Evolutionary conservation across 1,139 yeast genomes (phyloP).

Genomic region (Magnusiomyces tetraspermus): DNA sequence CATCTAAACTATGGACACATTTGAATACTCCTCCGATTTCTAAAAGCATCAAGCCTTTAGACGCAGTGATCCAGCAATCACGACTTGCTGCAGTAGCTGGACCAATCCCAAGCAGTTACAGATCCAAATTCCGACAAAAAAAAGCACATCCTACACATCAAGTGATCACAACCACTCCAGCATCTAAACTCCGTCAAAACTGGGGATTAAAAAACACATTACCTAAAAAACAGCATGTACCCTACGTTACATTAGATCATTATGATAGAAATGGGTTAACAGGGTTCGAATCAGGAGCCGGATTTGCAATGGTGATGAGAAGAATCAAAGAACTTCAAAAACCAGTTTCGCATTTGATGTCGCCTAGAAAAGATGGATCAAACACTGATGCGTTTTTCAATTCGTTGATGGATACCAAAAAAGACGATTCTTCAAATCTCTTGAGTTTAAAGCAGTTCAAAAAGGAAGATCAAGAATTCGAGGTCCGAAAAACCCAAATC

Average conservation of each 20-base stretch:
- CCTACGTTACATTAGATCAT: constrained; percentile 39
- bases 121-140: not conserved
- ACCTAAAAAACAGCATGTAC: constrained; percentile 38
- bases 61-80: constrained; percentile 1
- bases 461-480: not conserved
- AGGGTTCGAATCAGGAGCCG: constrained; percentile 40
- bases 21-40: not conserved
- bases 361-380: not conserved
- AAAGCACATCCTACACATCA: constrained; percentile 39
- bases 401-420: not conserved
- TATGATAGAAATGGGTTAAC: constrained; percentile 44
- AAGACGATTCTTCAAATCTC: not conserved
- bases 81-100: not conserved
- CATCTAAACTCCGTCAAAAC: constrained; percentile 41
- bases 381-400: not conserved
- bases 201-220: constrained; percentile 47
- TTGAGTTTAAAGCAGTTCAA: not conserved
- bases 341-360: constrained; percentile 24
- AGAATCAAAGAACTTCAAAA: constrained; percentile 43
- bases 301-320: constrained; percentile 38
- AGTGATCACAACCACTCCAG: constrained; percentile 42
- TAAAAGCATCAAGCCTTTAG: not conserved
- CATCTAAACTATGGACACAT: not conserved
- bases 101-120: not conserved
- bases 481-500: not conserved